Base-by-base conservation (phyloP, 345 rosid species). In the Populus alba region DNA sequence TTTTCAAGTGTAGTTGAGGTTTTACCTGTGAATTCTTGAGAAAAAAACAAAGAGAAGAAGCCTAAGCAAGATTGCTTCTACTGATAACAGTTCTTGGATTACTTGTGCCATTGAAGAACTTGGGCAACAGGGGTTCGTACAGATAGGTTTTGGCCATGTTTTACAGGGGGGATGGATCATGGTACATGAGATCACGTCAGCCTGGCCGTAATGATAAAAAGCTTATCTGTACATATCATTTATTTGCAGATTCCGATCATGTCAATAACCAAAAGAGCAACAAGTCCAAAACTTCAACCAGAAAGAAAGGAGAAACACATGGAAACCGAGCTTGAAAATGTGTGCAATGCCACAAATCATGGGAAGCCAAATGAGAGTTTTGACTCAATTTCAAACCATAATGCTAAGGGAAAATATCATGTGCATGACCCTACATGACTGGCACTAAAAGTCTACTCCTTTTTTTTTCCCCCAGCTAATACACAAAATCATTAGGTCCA, bases 401-500 rank as follows among this genome's bases (percentile, higher is more conserved):
- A 53, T 63, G 12, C 77, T 25, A 10, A 20, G 31, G 62, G 66
- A 43, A 47, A 47, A 59, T 4, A 47, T 23, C 71, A 49, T 62
- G 47, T 29, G 27, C 41, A 63, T 63, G 49, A 66, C 59, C 72
- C 66, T 72, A 71, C 59, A 78, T 12, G 31, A 25, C n/a, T n/a
- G 39, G 5, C 17, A 15, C 33, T 41, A 55, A 59, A 23, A 59
- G 63, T 22, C 27, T 37, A 6, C 81, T 65, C 2, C 13, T 5
- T 8, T 25, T 39, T 11, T 27, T 73, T 22, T 29, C 11, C 18
- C 35, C 17, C 18, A 47, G 16, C 53, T 18, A 70, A 18, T 20
- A 49, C 72, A 63, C 72, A 72, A n/a, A 77, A 62, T 43, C 13
- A 39, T 16, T 13, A 37, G 75, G 59, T 37, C 76, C 76, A 72